phyloP scores from a whole-genome alignment of 345 rosid genomes.

The Ailanthus altissimus region DNA sequence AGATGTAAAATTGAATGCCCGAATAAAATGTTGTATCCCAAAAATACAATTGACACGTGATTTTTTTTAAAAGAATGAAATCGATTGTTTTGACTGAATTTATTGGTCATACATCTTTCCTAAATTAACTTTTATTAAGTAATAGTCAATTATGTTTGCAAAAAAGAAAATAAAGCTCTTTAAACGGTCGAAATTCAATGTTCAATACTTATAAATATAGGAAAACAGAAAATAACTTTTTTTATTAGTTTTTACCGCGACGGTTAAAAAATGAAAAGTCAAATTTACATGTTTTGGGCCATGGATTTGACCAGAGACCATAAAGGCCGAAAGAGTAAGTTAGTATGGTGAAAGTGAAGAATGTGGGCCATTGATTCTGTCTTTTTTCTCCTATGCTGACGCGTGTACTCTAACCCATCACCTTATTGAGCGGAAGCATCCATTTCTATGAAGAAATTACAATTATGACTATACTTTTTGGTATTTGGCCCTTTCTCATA shows the following conservation, averaged over 20 bases:
- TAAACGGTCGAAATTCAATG: too few relatives aligned
- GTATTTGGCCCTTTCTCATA: neutral
- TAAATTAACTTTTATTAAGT: too few relatives aligned
- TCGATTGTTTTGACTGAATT: too few relatives aligned
- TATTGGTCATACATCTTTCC: too few relatives aligned
- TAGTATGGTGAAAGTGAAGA: neutral
- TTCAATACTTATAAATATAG: neutral
- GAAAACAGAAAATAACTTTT: neutral
- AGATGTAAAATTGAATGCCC: neutral
- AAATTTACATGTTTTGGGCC: neutral
- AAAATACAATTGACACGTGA: too few relatives aligned
- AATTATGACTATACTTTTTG: slow-evolving; percentile 14
- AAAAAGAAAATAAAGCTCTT: too few relatives aligned
- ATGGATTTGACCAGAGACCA: neutral
- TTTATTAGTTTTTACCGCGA: neutral
- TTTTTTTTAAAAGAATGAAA: too few relatives aligned
- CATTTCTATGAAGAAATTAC: slow-evolving; percentile 31
- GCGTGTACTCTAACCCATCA: slow-evolving; percentile 23
- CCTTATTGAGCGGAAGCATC: slow-evolving; percentile 5
- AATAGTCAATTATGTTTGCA: too few relatives aligned
- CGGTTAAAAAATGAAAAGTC: neutral
- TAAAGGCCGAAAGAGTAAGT: slow-evolving; percentile 12
- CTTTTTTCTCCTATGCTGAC: slow-evolving; percentile 29
- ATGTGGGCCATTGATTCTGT: slow-evolving; percentile 23
- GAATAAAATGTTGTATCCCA: neutral